Percentiles rank a stretch among this genome's conserved stretches.
Conservation (phyloP, 2,329 filamentous ascomycete species). For the Tolypocladium nubicola region DNA sequence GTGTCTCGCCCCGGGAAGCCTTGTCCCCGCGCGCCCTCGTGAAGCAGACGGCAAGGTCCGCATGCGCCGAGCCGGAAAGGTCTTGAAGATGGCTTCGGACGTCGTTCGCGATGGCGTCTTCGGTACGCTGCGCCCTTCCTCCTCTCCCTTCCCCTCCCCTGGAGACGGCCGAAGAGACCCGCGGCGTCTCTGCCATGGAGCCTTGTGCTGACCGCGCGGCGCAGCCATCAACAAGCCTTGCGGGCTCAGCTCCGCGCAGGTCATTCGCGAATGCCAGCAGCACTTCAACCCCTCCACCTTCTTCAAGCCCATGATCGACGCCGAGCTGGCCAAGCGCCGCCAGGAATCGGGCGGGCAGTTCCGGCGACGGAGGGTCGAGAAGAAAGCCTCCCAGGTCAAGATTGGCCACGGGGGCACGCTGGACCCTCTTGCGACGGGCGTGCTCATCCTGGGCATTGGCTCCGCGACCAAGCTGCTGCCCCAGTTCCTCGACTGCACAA, state of each 20-base stretch:
- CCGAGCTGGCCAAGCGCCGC: conserved; percentile 45
- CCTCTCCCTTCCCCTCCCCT: background rate
- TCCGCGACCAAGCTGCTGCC: conserved; percentile 75
- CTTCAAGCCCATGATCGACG: conserved; percentile 68
- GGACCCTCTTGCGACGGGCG: conserved; percentile 86
- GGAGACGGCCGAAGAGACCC: background rate
- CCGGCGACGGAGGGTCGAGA: conserved; percentile 45
- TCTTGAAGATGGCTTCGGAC: conserved; percentile 42
- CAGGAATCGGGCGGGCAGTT: conserved; percentile 49
- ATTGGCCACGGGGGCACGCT: conserved; percentile 94
- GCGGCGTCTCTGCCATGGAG: background rate
- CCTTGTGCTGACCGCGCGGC: conserved; percentile 1
- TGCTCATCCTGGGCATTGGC: conserved; percentile 81
- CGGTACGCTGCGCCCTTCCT: conserved; percentile 29
- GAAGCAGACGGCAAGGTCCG: conserved; percentile 6
- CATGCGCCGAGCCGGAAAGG: conserved; percentile 19
- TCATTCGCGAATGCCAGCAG: conserved; percentile 76
- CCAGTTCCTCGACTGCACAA: conserved; percentile 77
- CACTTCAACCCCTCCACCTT: conserved; percentile 72
- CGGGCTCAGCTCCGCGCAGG: conserved; percentile 78
- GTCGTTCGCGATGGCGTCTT: conserved; percentile 47
- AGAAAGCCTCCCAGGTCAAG: conserved; percentile 64
- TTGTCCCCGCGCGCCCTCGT: background rate
- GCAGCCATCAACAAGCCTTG: conserved; percentile 87
- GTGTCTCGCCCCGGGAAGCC: background rate